Conservation (phyloP, 306 rosid genomes). For the Lathyrus sativus region DNA sequence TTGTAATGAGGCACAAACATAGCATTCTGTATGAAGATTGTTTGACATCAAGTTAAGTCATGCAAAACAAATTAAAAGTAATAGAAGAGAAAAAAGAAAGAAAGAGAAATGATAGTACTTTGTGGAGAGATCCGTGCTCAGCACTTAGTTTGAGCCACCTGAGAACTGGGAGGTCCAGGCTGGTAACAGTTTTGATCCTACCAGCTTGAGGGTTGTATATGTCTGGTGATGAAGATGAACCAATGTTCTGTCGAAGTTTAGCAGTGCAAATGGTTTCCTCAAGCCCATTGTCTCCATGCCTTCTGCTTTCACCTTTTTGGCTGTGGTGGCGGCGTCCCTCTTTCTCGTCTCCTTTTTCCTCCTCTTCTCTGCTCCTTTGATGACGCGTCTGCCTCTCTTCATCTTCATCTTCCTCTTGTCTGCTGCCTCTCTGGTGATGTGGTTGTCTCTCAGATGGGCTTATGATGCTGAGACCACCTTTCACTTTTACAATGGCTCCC, state of each 20-base stretch:
- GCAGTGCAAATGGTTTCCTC: slow-evolving; percentile 54
- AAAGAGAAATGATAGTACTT: slow-evolving; percentile 17
- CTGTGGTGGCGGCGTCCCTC: not conserved
- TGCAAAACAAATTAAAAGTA: not conserved
- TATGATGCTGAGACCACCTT: slow-evolving; percentile 46
- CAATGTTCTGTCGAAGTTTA: slow-evolving; percentile 49
- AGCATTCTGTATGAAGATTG: slow-evolving; percentile 47
- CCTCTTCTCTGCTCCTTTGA: not conserved
- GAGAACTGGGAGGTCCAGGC: slow-evolving; percentile 49
- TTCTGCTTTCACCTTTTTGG: not conserved
- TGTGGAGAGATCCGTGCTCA: slow-evolving; percentile 44
- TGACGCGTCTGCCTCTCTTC: not conserved
- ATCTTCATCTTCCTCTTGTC: not conserved
- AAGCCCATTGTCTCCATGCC: slow-evolving; percentile 34
- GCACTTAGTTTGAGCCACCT: slow-evolving; percentile 51
- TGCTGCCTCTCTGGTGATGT: no score
- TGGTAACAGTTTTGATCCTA: slow-evolving; percentile 42
- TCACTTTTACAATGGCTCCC: slow-evolving; percentile 52
- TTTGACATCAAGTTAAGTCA: not conserved
- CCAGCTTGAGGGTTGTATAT: slow-evolving; percentile 51
- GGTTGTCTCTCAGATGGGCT: slow-evolving; percentile 36
- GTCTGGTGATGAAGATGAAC: slow-evolving; percentile 45
- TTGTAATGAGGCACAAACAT: slow-evolving; percentile 66
- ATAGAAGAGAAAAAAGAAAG: no score
- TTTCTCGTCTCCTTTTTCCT: not conserved